phyloP scores from a whole-genome alignment of 352 stramenopile genomes.

The Pythium apleroticum region DNA sequence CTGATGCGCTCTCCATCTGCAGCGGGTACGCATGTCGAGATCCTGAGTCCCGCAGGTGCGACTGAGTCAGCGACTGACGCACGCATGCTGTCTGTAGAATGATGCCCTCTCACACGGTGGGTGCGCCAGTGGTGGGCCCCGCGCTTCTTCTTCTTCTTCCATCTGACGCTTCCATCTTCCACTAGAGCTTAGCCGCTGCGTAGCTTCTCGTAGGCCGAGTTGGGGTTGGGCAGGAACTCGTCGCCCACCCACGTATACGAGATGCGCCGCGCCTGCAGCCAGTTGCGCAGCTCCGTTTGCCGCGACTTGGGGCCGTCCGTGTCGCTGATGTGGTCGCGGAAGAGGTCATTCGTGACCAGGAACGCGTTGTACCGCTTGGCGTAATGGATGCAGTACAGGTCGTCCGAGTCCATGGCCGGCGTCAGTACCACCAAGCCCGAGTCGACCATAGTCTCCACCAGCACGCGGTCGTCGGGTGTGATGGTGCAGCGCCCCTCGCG shows the following conservation, averaged over 20 bases:
- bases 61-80: not conserved
- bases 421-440: slow-evolving; percentile 77
- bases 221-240: slow-evolving; percentile 88
- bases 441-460: slow-evolving; percentile 70
- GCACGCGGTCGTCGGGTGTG: slow-evolving; percentile 66
- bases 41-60: not conserved
- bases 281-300: slow-evolving; percentile 61
- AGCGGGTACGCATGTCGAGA: not conserved
- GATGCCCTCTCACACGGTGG: too few relatives aligned
- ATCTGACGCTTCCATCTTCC: not conserved
- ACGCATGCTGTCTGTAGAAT: not conserved
- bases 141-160: not conserved
- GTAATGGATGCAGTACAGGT: slow-evolving; percentile 91
- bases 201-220: slow-evolving; percentile 55
- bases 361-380: slow-evolving; percentile 68
- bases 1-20: not conserved
- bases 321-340: slow-evolving; percentile 80
- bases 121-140: too few relatives aligned
- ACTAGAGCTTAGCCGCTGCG: not conserved
- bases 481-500: slow-evolving; percentile 36
- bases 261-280: slow-evolving; percentile 73
- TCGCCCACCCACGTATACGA: slow-evolving; percentile 88
- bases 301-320: slow-evolving; percentile 55
- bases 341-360: slow-evolving; percentile 89
- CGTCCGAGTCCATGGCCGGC: slow-evolving; percentile 86